Evolutionary conservation across 495 filamentous ascomycete species (phyloP).

Genomic region (Neurospora terricola): DNA sequence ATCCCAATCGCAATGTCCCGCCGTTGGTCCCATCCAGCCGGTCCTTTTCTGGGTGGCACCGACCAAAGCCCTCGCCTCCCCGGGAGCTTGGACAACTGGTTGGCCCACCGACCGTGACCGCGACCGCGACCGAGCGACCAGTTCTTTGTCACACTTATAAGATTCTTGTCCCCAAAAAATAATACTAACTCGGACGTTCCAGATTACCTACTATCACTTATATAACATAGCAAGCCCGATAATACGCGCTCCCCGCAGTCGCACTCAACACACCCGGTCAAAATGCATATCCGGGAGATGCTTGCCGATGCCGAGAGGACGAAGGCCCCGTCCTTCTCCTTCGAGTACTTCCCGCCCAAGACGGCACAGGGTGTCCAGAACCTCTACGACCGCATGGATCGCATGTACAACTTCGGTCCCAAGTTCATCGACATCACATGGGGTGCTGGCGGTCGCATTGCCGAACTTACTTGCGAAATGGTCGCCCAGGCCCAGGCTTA

Average conservation of each 20-base stretch:
- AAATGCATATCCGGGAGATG: conserved; percentile 85
- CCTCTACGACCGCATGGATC: conserved; percentile 98
- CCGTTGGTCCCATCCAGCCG: neutral
- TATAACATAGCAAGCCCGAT: neutral
- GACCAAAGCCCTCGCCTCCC: neutral
- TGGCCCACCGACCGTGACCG: neutral
- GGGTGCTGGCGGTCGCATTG: conserved; percentile 89
- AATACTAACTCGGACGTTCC: neutral
- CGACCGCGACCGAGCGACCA: neutral
- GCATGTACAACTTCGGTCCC: conserved; percentile 90
- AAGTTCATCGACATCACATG: conserved; percentile 98
- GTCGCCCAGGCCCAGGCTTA: conserved; percentile 93
- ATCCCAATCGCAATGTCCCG: neutral
- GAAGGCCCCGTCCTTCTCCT: conserved; percentile 81
- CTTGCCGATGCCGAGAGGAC: conserved; percentile 69
- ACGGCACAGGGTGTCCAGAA: conserved; percentile 98
- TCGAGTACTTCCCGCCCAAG: conserved; percentile 99
- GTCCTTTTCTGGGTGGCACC: neutral
- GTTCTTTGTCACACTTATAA: neutral
- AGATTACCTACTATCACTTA: neutral
- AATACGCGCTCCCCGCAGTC: neutral
- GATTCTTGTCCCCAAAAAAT: neutral
- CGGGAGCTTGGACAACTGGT: neutral
- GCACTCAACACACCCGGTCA: conserved; percentile 12
- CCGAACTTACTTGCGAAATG: conserved; percentile 94